Percentiles rank a stretch among this genome's conserved stretches.
Evolutionary conservation across 1,139 yeast genomes (phyloP).

Genomic region (Kodamaea suecica): DNA sequence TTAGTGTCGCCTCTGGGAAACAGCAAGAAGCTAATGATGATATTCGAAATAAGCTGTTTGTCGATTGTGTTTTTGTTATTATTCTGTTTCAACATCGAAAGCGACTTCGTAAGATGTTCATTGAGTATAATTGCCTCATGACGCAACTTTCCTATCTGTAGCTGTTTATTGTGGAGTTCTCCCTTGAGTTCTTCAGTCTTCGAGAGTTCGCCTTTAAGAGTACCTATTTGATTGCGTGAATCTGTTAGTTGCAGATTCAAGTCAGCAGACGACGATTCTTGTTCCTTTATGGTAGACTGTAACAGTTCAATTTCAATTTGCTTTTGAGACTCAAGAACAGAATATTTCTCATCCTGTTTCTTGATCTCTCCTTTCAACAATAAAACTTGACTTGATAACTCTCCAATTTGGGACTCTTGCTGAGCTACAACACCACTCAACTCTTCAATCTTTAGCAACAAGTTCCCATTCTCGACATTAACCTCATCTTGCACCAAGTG

Average conservation of each 20-base stretch:
- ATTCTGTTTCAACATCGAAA: slow-evolving; percentile 73
- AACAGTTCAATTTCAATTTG: slow-evolving; percentile 8
- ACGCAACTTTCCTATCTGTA: slow-evolving; percentile 82
- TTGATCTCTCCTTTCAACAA: not conserved
- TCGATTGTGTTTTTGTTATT: slow-evolving; percentile 69
- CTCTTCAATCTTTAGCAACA: slow-evolving; percentile 46
- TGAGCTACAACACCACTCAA: slow-evolving; percentile 24
- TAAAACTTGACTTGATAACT: slow-evolving; percentile 2
- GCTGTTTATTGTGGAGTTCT: slow-evolving; percentile 64
- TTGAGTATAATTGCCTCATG: slow-evolving; percentile 95
- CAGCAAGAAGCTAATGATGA: slow-evolving; percentile 78
- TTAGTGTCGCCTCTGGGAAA: slow-evolving; percentile 92
- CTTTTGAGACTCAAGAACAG: not conserved
- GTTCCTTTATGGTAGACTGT: not conserved
- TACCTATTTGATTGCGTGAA: slow-evolving; percentile 13
- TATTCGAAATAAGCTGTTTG: slow-evolving; percentile 81
- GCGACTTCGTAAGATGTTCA: slow-evolving; percentile 89
- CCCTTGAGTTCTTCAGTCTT: slow-evolving; percentile 25
- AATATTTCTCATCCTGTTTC: not conserved
- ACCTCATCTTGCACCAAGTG: slow-evolving; percentile 48
- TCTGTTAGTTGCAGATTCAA: slow-evolving; percentile 1
- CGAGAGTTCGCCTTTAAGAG: slow-evolving; percentile 18
- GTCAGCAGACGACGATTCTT: not conserved
- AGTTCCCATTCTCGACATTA: slow-evolving; percentile 40
- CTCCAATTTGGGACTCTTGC: slow-evolving; percentile 8